Percentiles rank a stretch among this genome's conserved stretches.
phyloP scores from a whole-genome alignment of 2,329 filamentous ascomycete species.

The Berkeleyomyces rouxiae region DNA sequence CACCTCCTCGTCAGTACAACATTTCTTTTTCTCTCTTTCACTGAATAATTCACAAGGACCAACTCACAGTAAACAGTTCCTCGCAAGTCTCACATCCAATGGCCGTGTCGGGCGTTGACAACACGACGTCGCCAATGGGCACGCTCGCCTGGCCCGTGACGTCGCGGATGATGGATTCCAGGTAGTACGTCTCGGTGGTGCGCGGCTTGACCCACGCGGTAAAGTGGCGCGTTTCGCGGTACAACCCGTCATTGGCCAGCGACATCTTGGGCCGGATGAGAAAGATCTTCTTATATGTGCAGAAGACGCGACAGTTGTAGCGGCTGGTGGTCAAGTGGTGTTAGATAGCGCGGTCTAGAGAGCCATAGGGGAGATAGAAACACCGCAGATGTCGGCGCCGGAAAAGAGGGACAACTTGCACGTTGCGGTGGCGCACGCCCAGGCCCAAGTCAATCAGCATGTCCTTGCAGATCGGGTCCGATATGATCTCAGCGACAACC shows the following conservation, averaged over 20 bases:
- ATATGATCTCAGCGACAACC: conserved; percentile 20
- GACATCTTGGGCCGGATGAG: conserved; percentile 18
- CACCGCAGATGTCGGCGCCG: no score
- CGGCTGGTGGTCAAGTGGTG: conserved; percentile 18
- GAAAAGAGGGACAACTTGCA: background rate
- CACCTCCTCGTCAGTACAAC: no score
- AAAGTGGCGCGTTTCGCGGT: conserved; percentile 26
- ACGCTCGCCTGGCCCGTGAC: conserved; percentile 22
- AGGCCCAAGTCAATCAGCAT: conserved; percentile 22
- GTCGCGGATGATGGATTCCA: conserved; percentile 20
- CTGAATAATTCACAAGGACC: background rate
- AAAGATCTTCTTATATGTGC: conserved; percentile 19
- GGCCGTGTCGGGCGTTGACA: conserved; percentile 25
- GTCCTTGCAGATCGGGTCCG: conserved; percentile 19
- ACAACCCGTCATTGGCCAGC: conserved; percentile 24
- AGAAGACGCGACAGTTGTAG: conserved; percentile 25
- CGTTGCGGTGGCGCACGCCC: conserved; percentile 15
- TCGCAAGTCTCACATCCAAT: conserved; percentile 27
- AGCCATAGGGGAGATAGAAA: background rate
- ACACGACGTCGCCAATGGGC: conserved; percentile 26
- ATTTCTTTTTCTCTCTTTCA: background rate
- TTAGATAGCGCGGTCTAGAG: background rate
- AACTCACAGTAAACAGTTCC: conserved; percentile 19
- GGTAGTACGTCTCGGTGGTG: conserved; percentile 23
- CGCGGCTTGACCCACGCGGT: conserved; percentile 24